Percentiles rank a stretch among this genome's conserved stretches.
These are phyloP conservation scores for Tetrahymena malaccensis DNA, from an alignment of 73 alveolate species.

Conservation along the genomic window DNA sequence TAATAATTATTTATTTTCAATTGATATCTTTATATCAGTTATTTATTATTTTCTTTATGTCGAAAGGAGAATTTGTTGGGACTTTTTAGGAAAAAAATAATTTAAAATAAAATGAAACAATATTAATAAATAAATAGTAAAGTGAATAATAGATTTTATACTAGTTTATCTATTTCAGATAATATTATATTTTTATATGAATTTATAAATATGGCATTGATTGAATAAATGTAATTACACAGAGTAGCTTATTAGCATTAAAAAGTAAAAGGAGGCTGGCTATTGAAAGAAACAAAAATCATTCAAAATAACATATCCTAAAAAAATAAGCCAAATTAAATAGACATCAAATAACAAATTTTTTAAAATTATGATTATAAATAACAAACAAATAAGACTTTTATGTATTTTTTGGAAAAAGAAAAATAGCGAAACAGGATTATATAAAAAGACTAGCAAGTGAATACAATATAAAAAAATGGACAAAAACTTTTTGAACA, in stretches of 20 bases:
- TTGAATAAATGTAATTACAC: background rate
- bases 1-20: too few relatives aligned
- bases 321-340: background rate
- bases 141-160: too few relatives aligned
- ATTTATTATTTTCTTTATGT: too few relatives aligned
- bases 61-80: too few relatives aligned
- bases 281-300: background rate
- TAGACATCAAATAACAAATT: background rate
- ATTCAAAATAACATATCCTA: background rate
- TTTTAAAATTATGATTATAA: background rate
- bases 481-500: slow-evolving; percentile 39
- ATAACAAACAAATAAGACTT: background rate
- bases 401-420: background rate
- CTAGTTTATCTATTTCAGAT: background rate
- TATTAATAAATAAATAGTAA: too few relatives aligned
- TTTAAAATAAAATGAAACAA: too few relatives aligned
- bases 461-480: background rate
- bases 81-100: too few relatives aligned
- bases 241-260: background rate
- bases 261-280: background rate
- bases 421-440: background rate
- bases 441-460: background rate
- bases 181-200: too few relatives aligned
- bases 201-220: background rate
- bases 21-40: too few relatives aligned